Conservation (phyloP, 495 filamentous ascomycete genomes). For the Chaetomium fimeti region DNA sequence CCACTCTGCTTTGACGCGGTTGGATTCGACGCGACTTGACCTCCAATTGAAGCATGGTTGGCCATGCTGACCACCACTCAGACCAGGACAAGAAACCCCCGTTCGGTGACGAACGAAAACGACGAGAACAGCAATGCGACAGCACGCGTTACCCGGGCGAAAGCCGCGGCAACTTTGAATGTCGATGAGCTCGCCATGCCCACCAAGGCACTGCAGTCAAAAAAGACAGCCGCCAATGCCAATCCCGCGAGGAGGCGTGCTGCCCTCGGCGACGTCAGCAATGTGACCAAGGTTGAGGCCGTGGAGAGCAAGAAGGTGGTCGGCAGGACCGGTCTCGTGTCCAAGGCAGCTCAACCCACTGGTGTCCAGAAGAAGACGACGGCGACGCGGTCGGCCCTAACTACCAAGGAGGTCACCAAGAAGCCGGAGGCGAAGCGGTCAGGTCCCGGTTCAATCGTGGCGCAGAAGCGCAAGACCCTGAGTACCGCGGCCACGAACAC, state of each 20-base stretch:
- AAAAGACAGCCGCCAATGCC: conserved; percentile 61
- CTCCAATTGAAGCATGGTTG: neutral
- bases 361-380: conserved; percentile 78
- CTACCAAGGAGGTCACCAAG: conserved; percentile 67
- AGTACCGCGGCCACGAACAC: conserved; percentile 23
- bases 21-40: conserved; percentile 17
- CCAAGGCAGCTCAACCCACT: conserved; percentile 72
- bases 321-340: conserved; percentile 62
- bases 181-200: conserved; percentile 54
- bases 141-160: conserved; percentile 86
- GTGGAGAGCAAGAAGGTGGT: conserved; percentile 71
- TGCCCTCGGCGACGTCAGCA: conserved; percentile 91
- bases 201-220: conserved; percentile 70
- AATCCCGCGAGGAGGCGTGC: conserved; percentile 61
- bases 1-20: conserved; percentile 13
- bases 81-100: conserved; percentile 36
- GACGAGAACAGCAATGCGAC: conserved; percentile 76
- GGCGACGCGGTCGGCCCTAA: conserved; percentile 59
- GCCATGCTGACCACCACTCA: conserved; percentile 7
- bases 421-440: conserved; percentile 69
- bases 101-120: conserved; percentile 82
- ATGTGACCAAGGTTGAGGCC: conserved; percentile 75
- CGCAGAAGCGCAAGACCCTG: conserved; percentile 59
- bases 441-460: conserved; percentile 64
- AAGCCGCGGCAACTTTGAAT: conserved; percentile 68